Conservation (phyloP, 441 rosid species). For the Jatropha podagrica region DNA sequence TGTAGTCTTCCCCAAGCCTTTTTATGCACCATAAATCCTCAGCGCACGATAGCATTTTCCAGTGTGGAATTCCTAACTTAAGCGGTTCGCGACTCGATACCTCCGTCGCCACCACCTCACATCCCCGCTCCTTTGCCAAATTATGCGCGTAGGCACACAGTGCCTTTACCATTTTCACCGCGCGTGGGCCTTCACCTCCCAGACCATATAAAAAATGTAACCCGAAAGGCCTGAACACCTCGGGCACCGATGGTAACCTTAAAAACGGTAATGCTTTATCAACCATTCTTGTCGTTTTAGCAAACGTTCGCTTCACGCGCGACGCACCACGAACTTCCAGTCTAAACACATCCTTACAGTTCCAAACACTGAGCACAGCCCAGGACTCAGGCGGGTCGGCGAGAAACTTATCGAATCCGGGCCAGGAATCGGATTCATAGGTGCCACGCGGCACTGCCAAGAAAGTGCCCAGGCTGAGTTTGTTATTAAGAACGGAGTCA, state of each 20-base stretch:
- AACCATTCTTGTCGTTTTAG: constrained; percentile 58
- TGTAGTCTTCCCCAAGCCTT: constrained; percentile 76
- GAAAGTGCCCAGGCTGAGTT: constrained; percentile 73
- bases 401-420: constrained; percentile 58
- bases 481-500: constrained; percentile 70
- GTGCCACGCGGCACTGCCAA: constrained; percentile 77
- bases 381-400: constrained; percentile 79
- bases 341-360: constrained; percentile 66
- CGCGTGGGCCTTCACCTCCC: constrained; percentile 88
- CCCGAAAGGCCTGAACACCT: constrained; percentile 78
- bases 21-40: constrained; percentile 96
- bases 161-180: constrained; percentile 52
- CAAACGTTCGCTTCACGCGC: constrained; percentile 45
- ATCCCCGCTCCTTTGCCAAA: constrained; percentile 61
- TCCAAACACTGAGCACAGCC: constrained; percentile 93
- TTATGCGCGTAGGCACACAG: constrained; percentile 80
- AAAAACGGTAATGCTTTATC: constrained; percentile 80
- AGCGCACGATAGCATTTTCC: constrained; percentile 81
- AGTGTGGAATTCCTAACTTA: constrained; percentile 71
- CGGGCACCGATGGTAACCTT: constrained; percentile 81
- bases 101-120: constrained; percentile 78
- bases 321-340: constrained; percentile 84
- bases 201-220: constrained; percentile 72
- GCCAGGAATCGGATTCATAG: constrained; percentile 65
- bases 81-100: constrained; percentile 74